These are phyloP conservation scores for Mycena maculata DNA, from an alignment of 768 basidiomycete species.

Conservation along the genomic window DNA sequence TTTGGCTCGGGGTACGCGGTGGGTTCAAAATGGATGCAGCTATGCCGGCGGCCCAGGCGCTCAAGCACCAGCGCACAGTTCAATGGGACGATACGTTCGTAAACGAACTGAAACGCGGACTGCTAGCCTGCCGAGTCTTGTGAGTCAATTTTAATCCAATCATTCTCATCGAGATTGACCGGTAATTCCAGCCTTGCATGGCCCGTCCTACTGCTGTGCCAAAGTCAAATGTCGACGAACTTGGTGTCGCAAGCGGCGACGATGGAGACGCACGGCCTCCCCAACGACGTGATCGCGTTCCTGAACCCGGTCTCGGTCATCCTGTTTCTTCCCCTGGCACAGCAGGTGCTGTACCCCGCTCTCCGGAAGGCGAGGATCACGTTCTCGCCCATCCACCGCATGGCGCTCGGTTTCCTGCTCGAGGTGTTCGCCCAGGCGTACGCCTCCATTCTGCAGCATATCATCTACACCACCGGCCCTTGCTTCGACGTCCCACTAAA, in stretches of 20 bases:
- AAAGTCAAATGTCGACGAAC: conserved; percentile 25
- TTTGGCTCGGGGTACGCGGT: conserved; percentile 20
- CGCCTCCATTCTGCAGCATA: conserved; percentile 10
- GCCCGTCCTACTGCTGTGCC: conserved; percentile 25
- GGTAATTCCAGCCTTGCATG: conserved; percentile 15
- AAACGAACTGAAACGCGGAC: conserved; percentile 25
- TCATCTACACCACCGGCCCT: conserved; percentile 12
- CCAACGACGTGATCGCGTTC: conserved; percentile 23
- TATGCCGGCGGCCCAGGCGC: not conserved
- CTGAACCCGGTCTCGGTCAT: conserved; percentile 25
- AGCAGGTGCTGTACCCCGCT: conserved; percentile 18
- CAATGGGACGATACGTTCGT: conserved; percentile 22
- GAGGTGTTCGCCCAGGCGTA: conserved; percentile 24
- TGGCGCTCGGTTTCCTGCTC: conserved; percentile 27
- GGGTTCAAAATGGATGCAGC: conserved; percentile 31
- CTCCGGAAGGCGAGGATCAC: conserved; percentile 24
- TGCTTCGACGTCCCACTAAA: conserved; percentile 16
- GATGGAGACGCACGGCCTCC: conserved; percentile 27
- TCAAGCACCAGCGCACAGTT: conserved; percentile 19
- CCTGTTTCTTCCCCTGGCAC: conserved; percentile 16
- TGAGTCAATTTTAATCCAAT: not conserved
- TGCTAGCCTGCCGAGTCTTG: conserved; percentile 29
- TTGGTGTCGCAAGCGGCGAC: conserved; percentile 24
- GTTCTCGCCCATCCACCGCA: conserved; percentile 27
- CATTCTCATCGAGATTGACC: not conserved